Evolutionary conservation across 164 flowering plant species (phyloP), one percentile per base, ranked within the genome.

Genomic region (Berberis thunbergii): DNA sequence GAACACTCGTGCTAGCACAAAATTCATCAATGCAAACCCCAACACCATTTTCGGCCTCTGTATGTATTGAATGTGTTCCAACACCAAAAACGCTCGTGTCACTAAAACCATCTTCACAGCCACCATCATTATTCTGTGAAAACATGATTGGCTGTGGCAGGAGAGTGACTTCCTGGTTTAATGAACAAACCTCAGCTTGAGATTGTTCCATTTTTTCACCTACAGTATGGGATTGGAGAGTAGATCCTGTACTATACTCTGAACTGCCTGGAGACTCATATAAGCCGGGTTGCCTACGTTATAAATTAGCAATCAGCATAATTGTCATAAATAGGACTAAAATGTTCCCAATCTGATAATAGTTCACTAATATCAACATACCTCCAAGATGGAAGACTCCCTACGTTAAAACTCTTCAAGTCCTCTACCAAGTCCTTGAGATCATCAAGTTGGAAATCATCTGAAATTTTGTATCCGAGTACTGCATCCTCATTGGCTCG

Each of bases 201-300:
- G 70, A 54, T 62, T 73, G 72, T 59, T 80, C 86, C 50, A 60
- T 45, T 71, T 74, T 80, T 42, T 84, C 84, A 68, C 63, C 66
- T 43, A 74, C 72, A 58, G 75, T 50, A 53, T 77, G 76, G 10
- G 80, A 72, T 62, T 81, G 63, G 53, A 75, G 70, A 69, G 83
- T 84, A 66, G 97, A 89, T 65, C 88, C 95, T 45, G 90, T 86
- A 68, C 96, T 91, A 70, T 81, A 83, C 49, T 83, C 96, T 7
- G 99, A 91, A 77, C 88, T 85, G 55, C 81, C 85, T 57, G 96
- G 86, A 60, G 99, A 87, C 61, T 84, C 86, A 55, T 76, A 77
- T 57, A 81, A 62, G 77, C 82, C 86, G 45, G 75, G 78, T 76
- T 89, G 84, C 89, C 99, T 95, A 73, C 59, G 73, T 43, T 62